These are phyloP conservation scores for Berkeleyomyces rouxiae DNA, from an alignment of 2,329 filamentous ascomycete species.

Conservation along the genomic window DNA sequence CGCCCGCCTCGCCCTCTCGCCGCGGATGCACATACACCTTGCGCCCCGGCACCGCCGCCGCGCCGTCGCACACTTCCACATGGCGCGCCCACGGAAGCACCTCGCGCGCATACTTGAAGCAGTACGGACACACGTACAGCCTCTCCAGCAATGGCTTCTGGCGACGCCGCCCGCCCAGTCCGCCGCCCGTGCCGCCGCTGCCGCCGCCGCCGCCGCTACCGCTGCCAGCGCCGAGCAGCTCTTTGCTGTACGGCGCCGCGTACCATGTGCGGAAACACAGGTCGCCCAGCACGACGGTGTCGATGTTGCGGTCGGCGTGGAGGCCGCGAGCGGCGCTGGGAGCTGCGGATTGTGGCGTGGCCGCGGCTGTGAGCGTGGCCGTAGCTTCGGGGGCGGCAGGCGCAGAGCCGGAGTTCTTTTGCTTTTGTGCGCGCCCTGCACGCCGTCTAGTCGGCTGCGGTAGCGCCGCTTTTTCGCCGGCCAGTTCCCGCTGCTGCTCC, in stretches of 20 bases:
- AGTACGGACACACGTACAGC: conserved; percentile 78
- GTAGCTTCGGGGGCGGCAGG: background rate
- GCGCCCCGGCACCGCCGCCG: conserved; percentile 40
- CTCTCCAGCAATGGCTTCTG: conserved; percentile 38
- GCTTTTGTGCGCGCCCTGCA: background rate
- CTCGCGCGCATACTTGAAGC: conserved; percentile 77
- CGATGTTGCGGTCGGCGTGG: conserved; percentile 54
- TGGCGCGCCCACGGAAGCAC: conserved; percentile 42
- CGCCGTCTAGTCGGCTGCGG: background rate
- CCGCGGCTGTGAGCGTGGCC: background rate
- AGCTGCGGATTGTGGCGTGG: background rate
- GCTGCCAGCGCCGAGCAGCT: conserved; percentile 32
- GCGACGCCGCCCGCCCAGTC: conserved; percentile 19
- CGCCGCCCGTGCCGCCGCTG: conserved; percentile 8
- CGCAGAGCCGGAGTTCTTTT: background rate
- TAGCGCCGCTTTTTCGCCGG: too few species aligned
- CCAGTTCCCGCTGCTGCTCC: background rate
- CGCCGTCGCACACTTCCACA: conserved; percentile 32
- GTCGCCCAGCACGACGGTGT: conserved; percentile 72
- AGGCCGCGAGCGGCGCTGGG: conserved; percentile 15
- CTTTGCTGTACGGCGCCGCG: conserved; percentile 75
- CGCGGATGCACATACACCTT: conserved; percentile 54
- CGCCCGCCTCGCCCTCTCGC: conserved; percentile 42
- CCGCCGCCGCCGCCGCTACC: conserved; percentile 16
- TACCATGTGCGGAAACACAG: conserved; percentile 83